These are phyloP conservation scores for Ophiostoma novo-ulmi DNA, from an alignment of 2,329 filamentous ascomycete genomes.

Conservation along the genomic window DNA sequence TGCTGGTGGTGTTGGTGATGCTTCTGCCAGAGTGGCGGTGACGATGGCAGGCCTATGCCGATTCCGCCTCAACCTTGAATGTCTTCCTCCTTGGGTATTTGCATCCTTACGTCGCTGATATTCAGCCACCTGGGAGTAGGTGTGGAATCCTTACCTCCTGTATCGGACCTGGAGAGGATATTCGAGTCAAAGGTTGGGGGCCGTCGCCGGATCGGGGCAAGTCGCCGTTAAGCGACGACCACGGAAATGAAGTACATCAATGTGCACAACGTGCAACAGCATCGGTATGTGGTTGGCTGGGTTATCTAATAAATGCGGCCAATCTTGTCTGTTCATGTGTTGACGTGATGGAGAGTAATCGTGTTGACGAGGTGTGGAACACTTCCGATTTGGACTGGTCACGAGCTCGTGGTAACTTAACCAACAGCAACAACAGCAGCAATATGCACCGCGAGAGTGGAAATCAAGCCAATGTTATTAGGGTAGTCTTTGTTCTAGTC, in stretches of 20 bases:
- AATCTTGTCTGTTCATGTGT: neutral
- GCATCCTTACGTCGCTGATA: neutral
- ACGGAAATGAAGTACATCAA: neutral
- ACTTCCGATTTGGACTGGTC: neutral
- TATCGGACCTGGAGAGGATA: neutral
- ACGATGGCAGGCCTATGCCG: neutral
- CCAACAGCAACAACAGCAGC: neutral
- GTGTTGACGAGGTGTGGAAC: neutral
- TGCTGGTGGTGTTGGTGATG: neutral
- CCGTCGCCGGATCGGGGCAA: slow-evolving; percentile 10
- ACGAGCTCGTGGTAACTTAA: neutral
- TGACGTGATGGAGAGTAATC: neutral
- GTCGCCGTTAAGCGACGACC: slow-evolving; percentile 6
- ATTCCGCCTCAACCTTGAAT: neutral
- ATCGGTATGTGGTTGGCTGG: neutral
- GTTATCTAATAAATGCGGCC: neutral
- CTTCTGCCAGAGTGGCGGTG: neutral
- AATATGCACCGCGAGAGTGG: neutral
- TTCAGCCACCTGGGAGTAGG: neutral
- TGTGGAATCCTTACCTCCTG: neutral
- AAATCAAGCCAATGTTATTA: neutral
- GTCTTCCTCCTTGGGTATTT: neutral
- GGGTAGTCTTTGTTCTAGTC: neutral
- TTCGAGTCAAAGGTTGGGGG: neutral
- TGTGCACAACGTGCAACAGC: neutral